Evolutionary conservation across 208 protist species (phyloP).

Genomic region (Porcisia hertigi): DNA sequence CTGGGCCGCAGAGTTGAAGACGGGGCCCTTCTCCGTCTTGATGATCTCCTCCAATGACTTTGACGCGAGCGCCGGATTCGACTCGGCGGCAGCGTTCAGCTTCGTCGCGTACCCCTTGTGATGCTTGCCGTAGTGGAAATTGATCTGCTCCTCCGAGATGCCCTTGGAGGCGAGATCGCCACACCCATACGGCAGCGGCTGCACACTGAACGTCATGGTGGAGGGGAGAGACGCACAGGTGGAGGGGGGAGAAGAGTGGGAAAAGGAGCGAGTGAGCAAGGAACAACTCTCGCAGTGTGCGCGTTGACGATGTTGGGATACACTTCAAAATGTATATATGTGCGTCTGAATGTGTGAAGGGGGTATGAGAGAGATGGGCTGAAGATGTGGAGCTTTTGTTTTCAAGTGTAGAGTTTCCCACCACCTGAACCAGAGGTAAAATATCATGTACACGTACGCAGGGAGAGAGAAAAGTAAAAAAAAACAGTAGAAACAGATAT

Average conservation of each 20-base stretch:
- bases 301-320: no score
- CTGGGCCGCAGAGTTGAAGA: slow-evolving; percentile 94
- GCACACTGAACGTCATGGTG: slow-evolving; percentile 67
- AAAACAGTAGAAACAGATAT: no score
- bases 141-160: slow-evolving; percentile 87
- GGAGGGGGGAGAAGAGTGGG: slow-evolving; percentile 91
- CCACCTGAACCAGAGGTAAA: no score
- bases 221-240: slow-evolving; percentile 47
- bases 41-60: slow-evolving; percentile 90
- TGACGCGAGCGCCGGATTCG: slow-evolving; percentile 52
- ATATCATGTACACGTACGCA: no score
- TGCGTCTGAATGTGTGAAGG: no score
- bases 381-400: no score
- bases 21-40: slow-evolving; percentile 70
- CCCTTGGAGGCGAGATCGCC: slow-evolving; percentile 83
- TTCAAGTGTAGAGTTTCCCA: no score
- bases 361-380: no score
- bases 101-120: slow-evolving; percentile 86
- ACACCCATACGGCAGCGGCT: slow-evolving; percentile 77
- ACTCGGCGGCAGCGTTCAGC: slow-evolving; percentile 69
- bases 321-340: no score
- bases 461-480: no score
- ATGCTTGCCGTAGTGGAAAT: slow-evolving; percentile 93
- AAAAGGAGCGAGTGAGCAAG: slow-evolving; percentile 3
- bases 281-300: no score